These are phyloP conservation scores for Discostella pseudostelligera DNA, from an alignment of 108 stramenopile species.

Conservation along the genomic window DNA sequence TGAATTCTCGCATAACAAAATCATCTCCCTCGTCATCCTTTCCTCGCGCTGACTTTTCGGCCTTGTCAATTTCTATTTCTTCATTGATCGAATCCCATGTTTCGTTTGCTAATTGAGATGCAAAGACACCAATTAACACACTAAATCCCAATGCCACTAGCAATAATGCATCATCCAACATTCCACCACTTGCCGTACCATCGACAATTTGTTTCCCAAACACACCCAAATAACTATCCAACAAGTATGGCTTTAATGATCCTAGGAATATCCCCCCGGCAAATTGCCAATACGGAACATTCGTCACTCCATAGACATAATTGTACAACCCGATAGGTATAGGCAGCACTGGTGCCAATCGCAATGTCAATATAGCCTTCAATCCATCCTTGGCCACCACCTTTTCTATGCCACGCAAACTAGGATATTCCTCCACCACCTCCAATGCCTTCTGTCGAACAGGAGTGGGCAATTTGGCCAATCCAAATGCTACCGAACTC, in stretches of 20 bases:
- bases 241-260: constrained; percentile 88
- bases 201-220: constrained; percentile 81
- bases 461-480: constrained; percentile 78
- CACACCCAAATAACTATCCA: constrained; percentile 87
- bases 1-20: constrained; percentile 54
- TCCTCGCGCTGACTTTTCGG: constrained; percentile 30
- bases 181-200: constrained; percentile 48
- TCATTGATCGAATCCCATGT: constrained; percentile 82
- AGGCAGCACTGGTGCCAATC: constrained; percentile 90
- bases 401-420: constrained; percentile 87
- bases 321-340: constrained; percentile 95
- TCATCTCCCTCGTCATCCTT: constrained; percentile 48
- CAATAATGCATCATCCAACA: constrained; percentile 66
- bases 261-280: constrained; percentile 89
- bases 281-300: constrained; percentile 76
- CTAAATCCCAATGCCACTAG: constrained; percentile 70
- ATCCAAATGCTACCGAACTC: constrained; percentile 79
- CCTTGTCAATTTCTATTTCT: constrained; percentile 68
- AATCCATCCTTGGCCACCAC: constrained; percentile 89
- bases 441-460: constrained; percentile 75
- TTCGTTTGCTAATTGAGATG: constrained; percentile 78
- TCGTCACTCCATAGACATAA: constrained; percentile 90
- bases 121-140: constrained; percentile 85
- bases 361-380: constrained; percentile 89
- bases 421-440: constrained; percentile 74